Evolutionary conservation across 2,329 filamentous ascomycete species (phyloP), one percentile per base, ranked within the genome.

Genomic region (Annulohypoxylon truncatum): DNA sequence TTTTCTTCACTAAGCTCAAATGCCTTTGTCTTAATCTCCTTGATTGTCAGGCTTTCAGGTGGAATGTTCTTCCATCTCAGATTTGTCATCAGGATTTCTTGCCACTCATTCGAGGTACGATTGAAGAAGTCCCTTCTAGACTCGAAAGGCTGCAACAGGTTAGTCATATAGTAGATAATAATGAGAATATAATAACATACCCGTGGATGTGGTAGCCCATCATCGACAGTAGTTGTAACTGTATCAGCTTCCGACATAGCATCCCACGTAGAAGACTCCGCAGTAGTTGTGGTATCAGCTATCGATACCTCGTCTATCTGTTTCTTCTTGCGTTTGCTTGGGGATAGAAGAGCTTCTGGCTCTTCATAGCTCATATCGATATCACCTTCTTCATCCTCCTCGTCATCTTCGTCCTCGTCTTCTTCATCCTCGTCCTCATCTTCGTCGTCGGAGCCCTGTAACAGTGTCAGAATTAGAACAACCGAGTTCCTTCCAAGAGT

Each of bases 1-100:
- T 97, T 97, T 81, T 94, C 92, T 79, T 99, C 96, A 40, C 94
- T 94, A 69, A 93, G 85, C 76, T 93, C 91, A 77, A 97, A 99
- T 0, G 94, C 96, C 77, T 89, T 90, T 74, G 94, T 91, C 78
- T 97, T 94, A 74, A 98, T 89, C 82, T 98, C 96, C 83, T 99
- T 99, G 75, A 96, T 83, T 0, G 88, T 84, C 69, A 93, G 85
- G 40, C 88, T 85, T 77, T 92, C 91, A 2, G 87, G 86, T 69
- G 89, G 86, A 46, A 88, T 82, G 31, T 87, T 87, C 78, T 89
- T 90, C 82, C 88, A 89, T 66, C 89, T 87, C 63, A 96, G 81
- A 70, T 87, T 90, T 1, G 91, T 90, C 81, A 97, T 89, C 35
- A 97, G 84, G 12, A 94, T 82, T 69, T 94, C 92, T 78, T 98